Percentiles rank a stretch among this genome's conserved stretches.
phyloP scores from a whole-genome alignment of 768 basidiomycete species.

The Cubamyces lactineus region DNA sequence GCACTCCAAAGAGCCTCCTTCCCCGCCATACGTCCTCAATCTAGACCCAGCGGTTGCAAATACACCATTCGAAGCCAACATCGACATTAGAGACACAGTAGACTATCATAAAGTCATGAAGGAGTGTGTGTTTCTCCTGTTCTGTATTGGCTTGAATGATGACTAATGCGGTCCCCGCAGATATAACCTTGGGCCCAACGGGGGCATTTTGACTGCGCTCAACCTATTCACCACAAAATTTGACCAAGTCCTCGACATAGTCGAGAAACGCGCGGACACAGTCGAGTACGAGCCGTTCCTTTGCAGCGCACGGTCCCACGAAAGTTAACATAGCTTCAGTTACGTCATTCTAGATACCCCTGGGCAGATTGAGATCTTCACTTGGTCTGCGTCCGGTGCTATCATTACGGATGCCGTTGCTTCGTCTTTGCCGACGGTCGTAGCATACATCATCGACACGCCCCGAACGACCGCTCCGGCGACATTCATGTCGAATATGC shows the following conservation, averaged over 20 bases:
- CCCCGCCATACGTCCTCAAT: slow-evolving; percentile 95
- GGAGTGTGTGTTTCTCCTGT: slow-evolving; percentile 70
- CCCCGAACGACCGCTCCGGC: slow-evolving; percentile 92
- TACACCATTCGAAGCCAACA: slow-evolving; percentile 93
- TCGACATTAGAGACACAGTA: slow-evolving; percentile 97
- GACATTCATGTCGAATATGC: slow-evolving; percentile 99
- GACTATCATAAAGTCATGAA: slow-evolving; percentile 99
- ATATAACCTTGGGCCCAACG: slow-evolving; percentile 98
- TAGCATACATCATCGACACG: slow-evolving; percentile 98
- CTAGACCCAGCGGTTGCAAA: slow-evolving; percentile 95
- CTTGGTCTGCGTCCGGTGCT: slow-evolving; percentile 98
- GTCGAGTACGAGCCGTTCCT: slow-evolving; percentile 68
- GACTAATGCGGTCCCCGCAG: slow-evolving; percentile 42
- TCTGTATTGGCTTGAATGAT: slow-evolving; percentile 3
- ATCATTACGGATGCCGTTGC: slow-evolving; percentile 99
- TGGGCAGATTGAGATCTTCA: slow-evolving; percentile 99
- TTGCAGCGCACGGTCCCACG: not conserved
- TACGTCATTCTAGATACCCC: slow-evolving; percentile 97
- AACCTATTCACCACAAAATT: slow-evolving; percentile 99
- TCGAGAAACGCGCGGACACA: slow-evolving; percentile 87
- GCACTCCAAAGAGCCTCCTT: slow-evolving; percentile 62
- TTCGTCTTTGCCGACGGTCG: slow-evolving; percentile 88
- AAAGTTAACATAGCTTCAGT: slow-evolving; percentile 44
- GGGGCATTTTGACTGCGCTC: slow-evolving; percentile 94
- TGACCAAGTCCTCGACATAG: slow-evolving; percentile 89